Evolutionary conservation across 2,329 filamentous ascomycete species (phyloP), one percentile per base, ranked within the genome.

Genomic region (Neobulgaria alba): DNA sequence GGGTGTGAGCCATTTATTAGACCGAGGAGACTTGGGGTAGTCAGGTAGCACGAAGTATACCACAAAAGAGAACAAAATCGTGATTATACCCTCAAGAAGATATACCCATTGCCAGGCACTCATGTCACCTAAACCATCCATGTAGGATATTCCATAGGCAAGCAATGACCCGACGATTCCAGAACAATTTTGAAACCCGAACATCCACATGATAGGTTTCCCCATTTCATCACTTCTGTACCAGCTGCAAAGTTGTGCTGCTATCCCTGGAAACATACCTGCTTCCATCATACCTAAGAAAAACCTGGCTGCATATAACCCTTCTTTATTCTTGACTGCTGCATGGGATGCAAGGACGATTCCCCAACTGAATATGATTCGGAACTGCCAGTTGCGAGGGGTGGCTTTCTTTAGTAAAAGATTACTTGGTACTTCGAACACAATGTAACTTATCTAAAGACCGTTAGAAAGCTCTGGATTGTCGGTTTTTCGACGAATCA

Each of bases 101-200:
- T 65, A 70, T 1, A 69, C 61, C 64, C 79, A 83, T 46, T 75
- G 66, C 79, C 79, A 83, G 26, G 63, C 69, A 17, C 61, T 62
- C 31, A 76, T 61, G 0, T 68, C 68, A 3, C 61, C 65, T 10
- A 67, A 60, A 1, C 67, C 66, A 43, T 65, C 44, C 37, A 55
- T 43, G 18, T 54, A 63, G 2, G 62, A 65, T 34, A 75, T 72
- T 2, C 63, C 71, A 1, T 56, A 63, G 0, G 77, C 75, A 0
- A 81, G 61, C 12, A 81, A 29, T 8, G 57, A 58, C 4, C 63
- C 60, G 1, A 66, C 46, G 35, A 65, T 57, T 0, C 57, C 58
- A 0, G 62, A 56, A 17, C 57, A 58, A 19, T 61, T 60, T 39
- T 61, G 57, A 31, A 61, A 62, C 2, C 54, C 61, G 42, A 68